Percentiles rank a stretch among this genome's conserved stretches.
These are phyloP conservation scores for Ophiostoma fasciatum DNA, from an alignment of 2,329 filamentous ascomycete species.

Conservation along the genomic window DNA sequence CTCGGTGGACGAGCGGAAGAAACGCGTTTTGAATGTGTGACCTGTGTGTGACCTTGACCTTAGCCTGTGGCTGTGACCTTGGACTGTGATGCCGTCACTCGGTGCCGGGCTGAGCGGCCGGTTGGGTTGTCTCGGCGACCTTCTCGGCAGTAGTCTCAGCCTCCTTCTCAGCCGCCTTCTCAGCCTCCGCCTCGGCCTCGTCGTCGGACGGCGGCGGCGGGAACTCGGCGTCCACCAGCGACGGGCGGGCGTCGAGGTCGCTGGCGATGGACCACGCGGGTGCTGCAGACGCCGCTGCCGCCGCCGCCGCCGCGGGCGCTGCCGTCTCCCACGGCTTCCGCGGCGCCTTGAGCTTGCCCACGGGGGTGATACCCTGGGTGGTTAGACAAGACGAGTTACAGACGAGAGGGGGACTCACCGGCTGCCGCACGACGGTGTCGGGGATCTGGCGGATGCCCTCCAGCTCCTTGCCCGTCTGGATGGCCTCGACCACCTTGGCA, in stretches of 20 bases:
- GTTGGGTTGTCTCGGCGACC: too few species aligned
- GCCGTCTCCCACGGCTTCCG: slow-evolving; percentile 69
- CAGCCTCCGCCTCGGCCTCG: neutral
- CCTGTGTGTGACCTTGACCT: too few species aligned
- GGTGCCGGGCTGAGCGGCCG: too few species aligned
- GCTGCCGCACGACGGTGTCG: slow-evolving; percentile 57
- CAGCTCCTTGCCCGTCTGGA: slow-evolving; percentile 68
- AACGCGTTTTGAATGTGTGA: too few species aligned
- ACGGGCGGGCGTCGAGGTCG: too few species aligned
- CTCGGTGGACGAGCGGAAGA: too few species aligned
- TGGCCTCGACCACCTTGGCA: slow-evolving; percentile 70
- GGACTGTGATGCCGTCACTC: too few species aligned
- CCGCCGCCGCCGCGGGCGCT: slow-evolving; percentile 1
- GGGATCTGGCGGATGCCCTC: slow-evolving; percentile 82
- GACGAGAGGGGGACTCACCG: too few species aligned
- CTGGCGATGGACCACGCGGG: slow-evolving; percentile 2
- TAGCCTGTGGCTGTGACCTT: too few species aligned
- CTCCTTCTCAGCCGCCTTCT: neutral
- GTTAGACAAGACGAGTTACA: neutral
- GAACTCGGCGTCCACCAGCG: too few species aligned
- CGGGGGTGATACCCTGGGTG: slow-evolving; percentile 29
- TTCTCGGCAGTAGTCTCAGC: too few species aligned
- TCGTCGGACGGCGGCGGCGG: neutral
- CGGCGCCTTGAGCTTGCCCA: slow-evolving; percentile 32
- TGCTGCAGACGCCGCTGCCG: neutral